phyloP scores from a whole-genome alignment of 129 eudicot species.

The Pulicaria dysenterica region DNA sequence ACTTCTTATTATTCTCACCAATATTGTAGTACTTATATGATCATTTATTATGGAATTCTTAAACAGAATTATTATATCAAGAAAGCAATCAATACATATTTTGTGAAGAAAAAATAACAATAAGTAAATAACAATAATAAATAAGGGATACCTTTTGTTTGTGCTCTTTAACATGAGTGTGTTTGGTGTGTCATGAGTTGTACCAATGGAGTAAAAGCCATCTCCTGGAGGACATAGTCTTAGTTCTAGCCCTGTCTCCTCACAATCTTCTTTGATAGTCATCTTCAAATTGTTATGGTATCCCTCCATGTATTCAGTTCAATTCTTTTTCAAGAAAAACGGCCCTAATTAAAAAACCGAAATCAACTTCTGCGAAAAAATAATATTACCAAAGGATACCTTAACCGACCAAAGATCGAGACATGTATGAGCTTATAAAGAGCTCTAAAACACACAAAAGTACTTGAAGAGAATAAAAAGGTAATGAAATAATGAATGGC shows the following conservation, averaged over 20 bases:
- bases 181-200: slow-evolving; percentile 30
- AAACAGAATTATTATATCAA: too few relatives aligned
- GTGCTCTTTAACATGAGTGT: slow-evolving; percentile 39
- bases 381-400: slow-evolving; percentile 18
- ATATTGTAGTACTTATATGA: too few relatives aligned
- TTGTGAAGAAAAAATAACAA: neutral
- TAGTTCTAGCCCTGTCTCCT: slow-evolving; percentile 57
- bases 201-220: slow-evolving; percentile 23
- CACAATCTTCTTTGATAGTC: slow-evolving; percentile 39
- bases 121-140: neutral
- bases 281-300: slow-evolving; percentile 23
- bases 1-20: too few relatives aligned
- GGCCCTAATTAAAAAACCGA: neutral
- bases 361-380: neutral
- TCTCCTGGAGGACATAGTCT: slow-evolving; percentile 71
- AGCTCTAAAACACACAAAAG: slow-evolving; percentile 25
- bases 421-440: slow-evolving; percentile 22
- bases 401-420: slow-evolving; percentile 1
- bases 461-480: slow-evolving; percentile 16
- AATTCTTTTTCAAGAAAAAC: neutral
- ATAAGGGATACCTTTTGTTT: slow-evolving; percentile 47
- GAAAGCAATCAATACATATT: too few relatives aligned
- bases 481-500: slow-evolving; percentile 16
- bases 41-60: too few relatives aligned
- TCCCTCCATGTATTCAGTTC: slow-evolving; percentile 29